Percentiles rank a stretch among this genome's conserved stretches.
Evolutionary conservation across 129 eudicot species (phyloP).

Genomic region (Kitagawia praeruptora): DNA sequence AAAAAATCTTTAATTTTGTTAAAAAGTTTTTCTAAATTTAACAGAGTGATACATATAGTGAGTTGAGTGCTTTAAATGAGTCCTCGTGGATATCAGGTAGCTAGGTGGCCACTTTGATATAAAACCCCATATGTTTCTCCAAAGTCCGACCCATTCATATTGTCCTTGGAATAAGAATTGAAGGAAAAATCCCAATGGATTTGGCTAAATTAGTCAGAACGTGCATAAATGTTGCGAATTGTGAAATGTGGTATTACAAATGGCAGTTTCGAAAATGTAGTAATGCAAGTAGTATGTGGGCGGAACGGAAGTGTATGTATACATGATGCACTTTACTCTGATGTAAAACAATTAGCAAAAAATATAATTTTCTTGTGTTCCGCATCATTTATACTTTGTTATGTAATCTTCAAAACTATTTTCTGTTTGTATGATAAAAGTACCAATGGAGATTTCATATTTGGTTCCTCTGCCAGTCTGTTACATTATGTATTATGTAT

Average conservation of each 20-base stretch:
- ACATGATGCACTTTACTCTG: not conserved
- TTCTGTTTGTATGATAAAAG: too few relatives aligned
- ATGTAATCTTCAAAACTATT: too few relatives aligned
- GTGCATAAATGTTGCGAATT: not conserved
- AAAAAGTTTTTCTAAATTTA: too few relatives aligned
- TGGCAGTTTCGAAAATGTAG: not conserved
- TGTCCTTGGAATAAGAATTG: not conserved
- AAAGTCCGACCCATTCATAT: not conserved
- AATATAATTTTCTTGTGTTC: not conserved
- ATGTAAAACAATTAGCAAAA: not conserved
- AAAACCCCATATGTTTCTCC: too few relatives aligned
- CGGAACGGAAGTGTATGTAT: too few relatives aligned
- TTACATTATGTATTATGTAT: not conserved
- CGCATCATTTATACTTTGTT: not conserved
- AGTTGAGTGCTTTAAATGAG: too few relatives aligned
- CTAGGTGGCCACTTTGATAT: too few relatives aligned
- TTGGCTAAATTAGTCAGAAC: not conserved
- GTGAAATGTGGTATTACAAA: not conserved
- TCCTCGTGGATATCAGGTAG: too few relatives aligned
- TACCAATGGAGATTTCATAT: not conserved
- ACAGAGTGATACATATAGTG: too few relatives aligned
- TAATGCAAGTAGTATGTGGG: not conserved
- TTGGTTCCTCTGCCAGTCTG: not conserved
- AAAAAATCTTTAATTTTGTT: too few relatives aligned
- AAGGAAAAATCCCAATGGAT: not conserved